These are phyloP conservation scores for Vigna mungo DNA, from an alignment of 306 rosid species.

Conservation along the genomic window DNA sequence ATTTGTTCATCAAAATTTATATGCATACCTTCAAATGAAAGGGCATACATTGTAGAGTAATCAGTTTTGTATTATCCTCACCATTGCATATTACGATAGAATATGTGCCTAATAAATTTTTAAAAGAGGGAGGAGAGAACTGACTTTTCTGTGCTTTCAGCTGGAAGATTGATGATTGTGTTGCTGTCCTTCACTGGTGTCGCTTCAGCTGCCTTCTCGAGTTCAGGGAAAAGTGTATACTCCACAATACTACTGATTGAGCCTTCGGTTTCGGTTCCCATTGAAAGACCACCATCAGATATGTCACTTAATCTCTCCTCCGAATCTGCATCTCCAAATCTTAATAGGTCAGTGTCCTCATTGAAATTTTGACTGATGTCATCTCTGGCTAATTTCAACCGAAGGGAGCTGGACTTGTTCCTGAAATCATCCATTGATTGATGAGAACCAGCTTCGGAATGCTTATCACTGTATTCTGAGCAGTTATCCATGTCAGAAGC, in stretches of 20 bases:
- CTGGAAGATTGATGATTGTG: conserved; percentile 39
- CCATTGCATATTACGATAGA: conserved; percentile 1
- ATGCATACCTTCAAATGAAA: conserved; percentile 15
- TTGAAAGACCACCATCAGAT: conserved; percentile 97
- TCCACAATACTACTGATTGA: conserved; percentile 91
- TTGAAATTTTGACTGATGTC: conserved; percentile 54
- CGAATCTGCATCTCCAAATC: conserved; percentile 92
- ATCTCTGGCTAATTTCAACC: conserved; percentile 49
- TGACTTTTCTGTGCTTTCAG: conserved; percentile 61
- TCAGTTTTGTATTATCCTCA: conserved; percentile 13
- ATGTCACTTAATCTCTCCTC: conserved; percentile 97
- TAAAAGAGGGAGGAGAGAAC: conserved; percentile 35
- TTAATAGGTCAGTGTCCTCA: conserved; percentile 84
- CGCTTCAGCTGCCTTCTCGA: conserved; percentile 58
- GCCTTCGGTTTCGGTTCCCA: conserved; percentile 99
- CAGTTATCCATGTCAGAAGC: conserved; percentile 75
- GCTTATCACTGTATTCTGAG: conserved; percentile 79
- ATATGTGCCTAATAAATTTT: conserved; percentile 11
- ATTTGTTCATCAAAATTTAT: too few relatives aligned
- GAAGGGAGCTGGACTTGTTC: conserved; percentile 58
- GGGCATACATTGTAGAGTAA: conserved; percentile 11
- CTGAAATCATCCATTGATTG: conserved; percentile 73
- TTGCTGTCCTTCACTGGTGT: conserved; percentile 46
- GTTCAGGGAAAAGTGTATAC: conserved; percentile 92
- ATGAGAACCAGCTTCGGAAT: conserved; percentile 85